Conservation (phyloP, 2,329 filamentous ascomycete genomes). For the Alternaria consortialis region DNA sequence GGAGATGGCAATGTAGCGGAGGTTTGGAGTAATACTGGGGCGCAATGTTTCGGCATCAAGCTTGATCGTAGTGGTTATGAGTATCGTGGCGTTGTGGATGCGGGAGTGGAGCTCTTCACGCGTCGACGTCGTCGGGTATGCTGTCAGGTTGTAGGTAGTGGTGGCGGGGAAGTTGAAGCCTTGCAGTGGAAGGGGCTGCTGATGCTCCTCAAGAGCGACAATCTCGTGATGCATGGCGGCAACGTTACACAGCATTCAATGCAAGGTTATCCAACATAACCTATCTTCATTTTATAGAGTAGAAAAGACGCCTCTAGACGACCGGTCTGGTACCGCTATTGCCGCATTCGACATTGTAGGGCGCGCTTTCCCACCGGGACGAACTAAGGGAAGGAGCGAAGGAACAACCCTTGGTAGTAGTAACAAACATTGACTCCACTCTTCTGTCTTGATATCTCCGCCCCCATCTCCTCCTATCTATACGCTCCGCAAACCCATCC, state of each 20-base stretch:
- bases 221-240: slow-evolving; percentile 54
- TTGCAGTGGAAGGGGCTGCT: slow-evolving; percentile 50
- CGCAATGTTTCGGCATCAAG: slow-evolving; percentile 54
- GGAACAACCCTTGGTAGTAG: background rate
- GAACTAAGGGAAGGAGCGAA: background rate
- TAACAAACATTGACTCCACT: background rate
- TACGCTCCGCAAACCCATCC: background rate
- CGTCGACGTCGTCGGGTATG: slow-evolving; percentile 46
- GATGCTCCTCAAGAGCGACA: slow-evolving; percentile 56
- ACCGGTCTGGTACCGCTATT: slow-evolving; percentile 2
- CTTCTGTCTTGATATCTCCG: background rate
- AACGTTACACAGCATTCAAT: slow-evolving; percentile 14
- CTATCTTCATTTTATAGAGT: background rate
- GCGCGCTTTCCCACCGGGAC: slow-evolving; percentile 6
- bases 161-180: slow-evolving; percentile 51
- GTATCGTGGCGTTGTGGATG: slow-evolving; percentile 58
- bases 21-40: slow-evolving; percentile 51
- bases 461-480: background rate
- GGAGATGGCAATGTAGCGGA: slow-evolving; percentile 57
- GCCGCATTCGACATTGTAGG: slow-evolving; percentile 12
- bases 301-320: background rate
- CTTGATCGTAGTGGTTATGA: slow-evolving; percentile 54
- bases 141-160: slow-evolving; percentile 52
- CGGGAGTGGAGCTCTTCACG: slow-evolving; percentile 49
- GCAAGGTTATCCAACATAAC: background rate